phyloP scores from a whole-genome alignment of 495 filamentous ascomycete genomes.

The Chaetomium fimeti region DNA sequence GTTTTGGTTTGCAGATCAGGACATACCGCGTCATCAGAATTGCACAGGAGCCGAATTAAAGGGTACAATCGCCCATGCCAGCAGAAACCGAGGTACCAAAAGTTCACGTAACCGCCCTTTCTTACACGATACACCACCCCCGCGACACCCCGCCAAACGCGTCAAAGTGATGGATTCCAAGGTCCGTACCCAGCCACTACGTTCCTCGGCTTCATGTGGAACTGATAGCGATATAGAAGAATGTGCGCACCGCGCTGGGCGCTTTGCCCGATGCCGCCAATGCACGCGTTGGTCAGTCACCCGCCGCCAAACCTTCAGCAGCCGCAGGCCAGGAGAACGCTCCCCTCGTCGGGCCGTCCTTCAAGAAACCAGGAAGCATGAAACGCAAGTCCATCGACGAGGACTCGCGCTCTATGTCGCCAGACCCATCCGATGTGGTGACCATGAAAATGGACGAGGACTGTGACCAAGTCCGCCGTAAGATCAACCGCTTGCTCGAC shows the following conservation, averaged over 20 bases:
- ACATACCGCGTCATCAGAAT: too few relatives aligned
- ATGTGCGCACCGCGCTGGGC: neutral
- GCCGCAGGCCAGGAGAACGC: constrained; percentile 10
- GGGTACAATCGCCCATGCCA: too few relatives aligned
- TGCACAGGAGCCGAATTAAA: too few relatives aligned
- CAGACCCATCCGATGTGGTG: constrained; percentile 29
- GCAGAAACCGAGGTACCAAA: too few relatives aligned
- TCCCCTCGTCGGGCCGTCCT: neutral
- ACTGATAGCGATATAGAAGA: neutral
- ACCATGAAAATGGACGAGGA: constrained; percentile 27
- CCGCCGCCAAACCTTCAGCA: neutral
- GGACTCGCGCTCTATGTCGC: constrained; percentile 3
- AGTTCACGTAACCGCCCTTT: neutral
- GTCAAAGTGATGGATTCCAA: neutral
- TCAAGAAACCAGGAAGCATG: constrained; percentile 23
- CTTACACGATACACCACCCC: neutral
- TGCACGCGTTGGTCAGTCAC: neutral
- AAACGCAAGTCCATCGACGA: constrained; percentile 39
- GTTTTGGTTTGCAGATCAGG: too few relatives aligned
- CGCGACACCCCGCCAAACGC: neutral
- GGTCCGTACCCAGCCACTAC: neutral
- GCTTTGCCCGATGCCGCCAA: neutral
- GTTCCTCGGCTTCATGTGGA: neutral
- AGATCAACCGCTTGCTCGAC: constrained; percentile 46
- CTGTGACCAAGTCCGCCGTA: constrained; percentile 44